Evolutionary conservation across 176 grass and related monocot species (phyloP), one percentile per base, ranked within the genome.

Genomic region (Oryza meridionalis): DNA sequence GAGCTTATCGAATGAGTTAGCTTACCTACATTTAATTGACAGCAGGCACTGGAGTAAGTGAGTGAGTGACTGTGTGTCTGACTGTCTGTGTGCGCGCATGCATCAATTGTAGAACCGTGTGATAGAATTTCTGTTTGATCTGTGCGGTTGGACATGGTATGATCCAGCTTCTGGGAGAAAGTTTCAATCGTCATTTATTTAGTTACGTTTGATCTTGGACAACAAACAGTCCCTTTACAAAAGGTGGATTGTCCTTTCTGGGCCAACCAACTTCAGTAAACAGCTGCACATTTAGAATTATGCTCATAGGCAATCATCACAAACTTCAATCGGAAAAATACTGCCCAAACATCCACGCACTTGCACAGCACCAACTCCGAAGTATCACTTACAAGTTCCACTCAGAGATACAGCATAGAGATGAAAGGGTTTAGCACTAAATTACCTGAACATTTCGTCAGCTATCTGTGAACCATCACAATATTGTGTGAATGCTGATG

Each of bases 391-490:
- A 35, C 55, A 47, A 35, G 33, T 35, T 81, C 44, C 40, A 73
- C 22, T 59, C 26, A 29, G 21, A 76, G 26, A 3, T 66, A 69
- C 72, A 67, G 4, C 21, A 61, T 10, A 62, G 25, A 89, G 64
- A 78, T 85, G 51, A 76, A 12, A 70, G 27, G 47, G 9, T 24
- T 32, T 77, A 67, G 65, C 53, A 59, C 31, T 71, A 77, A 17
- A 13, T 53, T 77, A 27, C 4, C 66, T 72, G 33, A 67, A 73
- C 24, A 55, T 81, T 55, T 42, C 3, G 7, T 24, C n/a, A 21
- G 51, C 65, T 14, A 9, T 84, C 50, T 64, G 3, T 21, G 78
- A 42, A 75, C 13, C 27, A 50, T 65, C 53, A 21, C 19, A 55
- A 72, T 4, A 7, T 25, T 42, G 9, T 66, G 24, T 21, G 33